A percentile compares a stretch with the other conserved stretches of the same genome.
Evolutionary conservation across 2,329 filamentous ascomycete genomes (phyloP).

Genomic region (Fusarium concolor): DNA sequence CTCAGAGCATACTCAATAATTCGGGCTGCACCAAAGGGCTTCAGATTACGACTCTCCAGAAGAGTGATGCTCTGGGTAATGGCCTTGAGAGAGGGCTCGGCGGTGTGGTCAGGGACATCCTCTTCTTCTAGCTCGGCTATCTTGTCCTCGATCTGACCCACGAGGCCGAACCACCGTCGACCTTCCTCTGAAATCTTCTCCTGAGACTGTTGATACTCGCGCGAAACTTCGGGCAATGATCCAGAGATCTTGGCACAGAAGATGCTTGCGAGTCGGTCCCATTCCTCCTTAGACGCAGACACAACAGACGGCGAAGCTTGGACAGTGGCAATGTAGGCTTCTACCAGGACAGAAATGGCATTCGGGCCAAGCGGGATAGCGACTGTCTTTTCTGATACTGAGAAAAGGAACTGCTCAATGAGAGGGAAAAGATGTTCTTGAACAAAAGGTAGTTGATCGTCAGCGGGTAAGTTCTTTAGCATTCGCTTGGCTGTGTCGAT

Average conservation of each 20-base stretch:
- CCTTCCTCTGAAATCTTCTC: conserved; percentile 73
- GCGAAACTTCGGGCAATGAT: conserved; percentile 84
- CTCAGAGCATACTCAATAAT: conserved; percentile 56
- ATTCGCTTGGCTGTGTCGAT: conserved; percentile 71
- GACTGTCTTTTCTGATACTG: conserved; percentile 54
- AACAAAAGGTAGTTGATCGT: conserved; percentile 60
- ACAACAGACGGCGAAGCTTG: conserved; percentile 57
- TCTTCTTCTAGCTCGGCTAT: conserved; percentile 36
- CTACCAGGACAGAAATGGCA: conserved; percentile 56
- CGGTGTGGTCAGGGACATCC: conserved; percentile 47
- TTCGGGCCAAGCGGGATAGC: conserved; percentile 50
- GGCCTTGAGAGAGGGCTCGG: conserved; percentile 46
- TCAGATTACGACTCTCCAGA: conserved; percentile 64
- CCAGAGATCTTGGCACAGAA: conserved; percentile 76
- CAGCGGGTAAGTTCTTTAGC: conserved; percentile 57
- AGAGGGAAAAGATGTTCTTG: conserved; percentile 65
- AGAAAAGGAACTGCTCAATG: conserved; percentile 65
- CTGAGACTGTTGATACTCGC: conserved; percentile 80
- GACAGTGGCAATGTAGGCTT: conserved; percentile 60
- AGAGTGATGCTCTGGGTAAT: conserved; percentile 55
- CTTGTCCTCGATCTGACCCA: conserved; percentile 57
- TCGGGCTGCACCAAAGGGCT: conserved; percentile 66
- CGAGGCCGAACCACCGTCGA: conserved; percentile 73
- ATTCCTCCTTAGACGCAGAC: conserved; percentile 66
- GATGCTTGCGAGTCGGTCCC: conserved; percentile 69